Base-by-base conservation (phyloP, 306 rosid species). In the Begonia loranthoides region DNA sequence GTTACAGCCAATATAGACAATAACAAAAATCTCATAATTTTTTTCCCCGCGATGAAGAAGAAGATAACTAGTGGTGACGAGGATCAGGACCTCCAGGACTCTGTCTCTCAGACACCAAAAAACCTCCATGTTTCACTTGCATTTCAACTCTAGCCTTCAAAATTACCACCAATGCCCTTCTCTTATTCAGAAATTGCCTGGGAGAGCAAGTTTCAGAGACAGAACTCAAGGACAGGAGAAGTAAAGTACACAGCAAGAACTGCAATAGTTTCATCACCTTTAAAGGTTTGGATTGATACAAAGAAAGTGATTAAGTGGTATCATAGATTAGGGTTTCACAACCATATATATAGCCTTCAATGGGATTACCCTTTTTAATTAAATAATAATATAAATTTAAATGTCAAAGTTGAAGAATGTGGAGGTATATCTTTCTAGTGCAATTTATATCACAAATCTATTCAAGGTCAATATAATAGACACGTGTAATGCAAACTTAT, bases 21-120 rank as follows among this genome's bases (percentile, higher is more conserved):
- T 28, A 28, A 28, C 9, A 28, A 28, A 28, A 28, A 28, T 28
- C 36, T 28, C 4, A 8, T 28, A 28, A 4, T 7, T 28, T 28
- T 28, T 28, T 28, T 28, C 0, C 7, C 6, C 8, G 1, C 6
- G 36, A 28, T 4, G 36, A 28, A 28, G 36, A 28, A 4, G 3
- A 21, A 12, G 13, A 9, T 6, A 41, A 39, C 44, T 57, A 64
- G 22, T 43, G 48, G 34, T 50, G 69, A 9, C 11, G 28, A 41
- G 63, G 63, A 49, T 64, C 68, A 14, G 57, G 68, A 12, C 57
- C 68, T 34, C 62, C 46, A 28, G 57, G 57, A 28, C 56, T 55
- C 28, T 1, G 17, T 41, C 51, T 40, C 51, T 64, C 39, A 38
- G 62, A 33, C 11, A 19, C 51, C 6, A 49, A 24, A 28, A 19